Base-by-base conservation (phyloP, 805 yeast species). In the Kodamaea nitidulidarum region DNA sequence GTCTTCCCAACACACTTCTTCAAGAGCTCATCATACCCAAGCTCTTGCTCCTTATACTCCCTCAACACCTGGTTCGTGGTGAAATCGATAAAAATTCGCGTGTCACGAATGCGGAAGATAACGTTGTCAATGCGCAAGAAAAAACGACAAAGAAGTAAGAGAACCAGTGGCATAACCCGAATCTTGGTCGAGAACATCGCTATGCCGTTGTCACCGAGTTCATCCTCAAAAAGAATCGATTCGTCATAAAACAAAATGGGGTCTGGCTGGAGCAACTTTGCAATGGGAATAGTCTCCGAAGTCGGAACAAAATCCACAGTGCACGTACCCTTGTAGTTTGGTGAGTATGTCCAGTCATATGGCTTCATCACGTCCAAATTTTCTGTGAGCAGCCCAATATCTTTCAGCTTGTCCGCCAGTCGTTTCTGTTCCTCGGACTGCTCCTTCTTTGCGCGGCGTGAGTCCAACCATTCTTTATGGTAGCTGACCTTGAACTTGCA, bases 261-360 rank as follows among this genome's bases (percentile, higher is more conserved):
- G 52, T 88, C 96, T 5, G 83, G 88, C 42, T 71, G 67, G 25
- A 77, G 67, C 28, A 93, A 68, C 54, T 81, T 79, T 10, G 79
- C 78, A 14, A 86, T 50, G 0, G 98, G 98, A 9, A 91, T 76
- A 22, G 52, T 4, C 16, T 55, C 54, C 9, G 46, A 38, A 3
- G 61, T 51, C 2, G 43, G 25, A 3, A 10, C 12, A 36, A 66
- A 60, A 7, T 44, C 37, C 10, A 60, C 41, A 4, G 51, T 50
- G 7, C 67, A 40, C 0, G 81, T 71, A 0, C 98, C 98, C 43
- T 68, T 71, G 58, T 91, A 93, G 34, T 70, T 61, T 0, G 95
- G 80, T 0, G 96, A 76, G 57, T 93, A 93, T 0, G 98, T 91
- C 99, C 99, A 93, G 65, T 93, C 98, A 56, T 79, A 93, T 2